Evolutionary conservation across 2,329 filamentous ascomycete species (phyloP).

Genomic region (Fusarium pseudocircinatum): DNA sequence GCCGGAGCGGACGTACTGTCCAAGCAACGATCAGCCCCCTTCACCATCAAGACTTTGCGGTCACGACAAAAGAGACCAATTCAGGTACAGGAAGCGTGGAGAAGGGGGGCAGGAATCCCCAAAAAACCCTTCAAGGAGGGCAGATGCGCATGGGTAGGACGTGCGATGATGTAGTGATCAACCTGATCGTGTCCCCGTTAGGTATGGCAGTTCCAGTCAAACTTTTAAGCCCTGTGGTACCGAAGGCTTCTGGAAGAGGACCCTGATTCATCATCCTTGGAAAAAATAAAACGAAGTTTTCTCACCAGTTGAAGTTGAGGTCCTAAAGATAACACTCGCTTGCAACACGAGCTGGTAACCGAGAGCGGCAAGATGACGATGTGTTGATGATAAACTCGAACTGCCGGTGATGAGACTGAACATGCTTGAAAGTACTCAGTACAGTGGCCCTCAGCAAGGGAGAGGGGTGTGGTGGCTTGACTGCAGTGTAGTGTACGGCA

Average conservation of each 20-base stretch:
- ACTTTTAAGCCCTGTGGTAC: conserved; percentile 24
- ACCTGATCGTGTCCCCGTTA: conserved; percentile 28
- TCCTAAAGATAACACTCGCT: neutral
- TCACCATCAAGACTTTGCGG: conserved; percentile 26
- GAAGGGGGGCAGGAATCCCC: conserved; percentile 25
- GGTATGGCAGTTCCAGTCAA: conserved; percentile 32
- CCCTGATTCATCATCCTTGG: conserved; percentile 25
- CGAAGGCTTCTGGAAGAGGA: conserved; percentile 33
- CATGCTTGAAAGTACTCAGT: neutral
- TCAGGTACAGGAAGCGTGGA: conserved; percentile 25
- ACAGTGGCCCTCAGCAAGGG: neutral
- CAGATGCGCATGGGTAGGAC: conserved; percentile 35
- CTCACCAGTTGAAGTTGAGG: neutral
- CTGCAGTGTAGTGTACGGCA: neutral
- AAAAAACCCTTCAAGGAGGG: conserved; percentile 13
- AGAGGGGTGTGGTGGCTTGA: conserved; percentile 11
- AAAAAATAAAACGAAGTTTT: neutral
- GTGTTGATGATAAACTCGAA: neutral
- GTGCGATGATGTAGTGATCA: conserved; percentile 40
- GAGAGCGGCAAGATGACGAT: neutral
- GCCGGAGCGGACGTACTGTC: conserved; percentile 21
- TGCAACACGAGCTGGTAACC: conserved; percentile 6
- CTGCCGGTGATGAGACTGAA: conserved; percentile 1
- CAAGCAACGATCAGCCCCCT: conserved; percentile 33
- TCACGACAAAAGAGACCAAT: conserved; percentile 2